These are phyloP conservation scores for Symbiodinium pilosum DNA, from an alignment of 73 alveolate genomes.

Conservation along the genomic window DNA sequence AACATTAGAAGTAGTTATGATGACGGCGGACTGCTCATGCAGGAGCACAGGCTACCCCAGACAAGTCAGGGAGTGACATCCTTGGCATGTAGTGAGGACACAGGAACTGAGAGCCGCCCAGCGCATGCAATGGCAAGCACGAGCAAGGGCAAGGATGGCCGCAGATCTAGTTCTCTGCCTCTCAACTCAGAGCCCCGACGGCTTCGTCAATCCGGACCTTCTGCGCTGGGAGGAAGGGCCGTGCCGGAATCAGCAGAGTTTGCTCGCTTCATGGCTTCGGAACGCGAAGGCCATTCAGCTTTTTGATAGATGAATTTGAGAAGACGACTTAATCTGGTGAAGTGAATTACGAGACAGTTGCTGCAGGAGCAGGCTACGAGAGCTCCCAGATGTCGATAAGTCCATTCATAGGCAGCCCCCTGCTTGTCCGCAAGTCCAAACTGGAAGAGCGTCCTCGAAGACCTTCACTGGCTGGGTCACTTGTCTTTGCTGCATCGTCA, in stretches of 20 bases:
- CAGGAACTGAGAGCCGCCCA: too few relatives aligned
- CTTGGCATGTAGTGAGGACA: background rate
- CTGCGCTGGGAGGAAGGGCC: background rate
- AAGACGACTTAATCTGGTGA: too few relatives aligned
- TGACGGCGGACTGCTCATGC: too few relatives aligned
- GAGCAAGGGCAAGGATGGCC: background rate
- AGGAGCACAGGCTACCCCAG: background rate
- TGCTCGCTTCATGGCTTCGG: background rate
- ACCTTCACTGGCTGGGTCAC: constrained; percentile 39
- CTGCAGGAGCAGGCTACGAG: too few relatives aligned
- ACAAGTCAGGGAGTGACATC: background rate
- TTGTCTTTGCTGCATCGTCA: too few relatives aligned
- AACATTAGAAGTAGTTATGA: too few relatives aligned
- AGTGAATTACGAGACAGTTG: too few relatives aligned
- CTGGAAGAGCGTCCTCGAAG: constrained; percentile 72
- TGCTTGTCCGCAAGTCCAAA: constrained; percentile 63
- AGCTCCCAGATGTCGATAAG: background rate
- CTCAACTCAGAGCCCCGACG: background rate
- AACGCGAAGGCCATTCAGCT: background rate
- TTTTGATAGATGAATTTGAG: too few relatives aligned
- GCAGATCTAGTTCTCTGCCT: background rate
- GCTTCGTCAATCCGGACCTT: background rate
- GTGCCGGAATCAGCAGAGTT: background rate
- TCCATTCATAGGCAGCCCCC: constrained; percentile 36
- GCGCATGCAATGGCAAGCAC: too few relatives aligned